Percentiles rank a stretch among this genome's conserved stretches.
Evolutionary conservation across 306 rosid genomes (phyloP).

Genomic region (Rosa lucieae): DNA sequence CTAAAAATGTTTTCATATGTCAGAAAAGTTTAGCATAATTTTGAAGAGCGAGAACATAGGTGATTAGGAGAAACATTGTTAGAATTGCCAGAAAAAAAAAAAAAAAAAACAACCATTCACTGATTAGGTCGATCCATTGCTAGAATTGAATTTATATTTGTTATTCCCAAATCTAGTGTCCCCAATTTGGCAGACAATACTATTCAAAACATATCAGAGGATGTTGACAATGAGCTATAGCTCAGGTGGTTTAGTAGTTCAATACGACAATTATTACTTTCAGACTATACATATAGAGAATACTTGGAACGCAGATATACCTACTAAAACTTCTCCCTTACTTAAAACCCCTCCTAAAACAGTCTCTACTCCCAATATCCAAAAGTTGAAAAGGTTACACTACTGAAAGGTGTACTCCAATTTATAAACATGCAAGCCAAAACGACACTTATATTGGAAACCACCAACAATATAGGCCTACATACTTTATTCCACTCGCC

Average conservation of each 20-base stretch:
- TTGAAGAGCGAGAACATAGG: not conserved
- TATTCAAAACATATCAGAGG: not conserved
- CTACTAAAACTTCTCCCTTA: not conserved
- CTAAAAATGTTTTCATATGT: not conserved
- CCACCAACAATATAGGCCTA: not conserved
- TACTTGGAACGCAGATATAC: not conserved
- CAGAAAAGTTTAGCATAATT: not conserved
- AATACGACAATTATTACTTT: not conserved
- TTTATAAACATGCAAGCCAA: not conserved
- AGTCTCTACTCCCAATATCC: not conserved
- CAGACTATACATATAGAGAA: not conserved
- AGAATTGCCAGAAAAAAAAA: not conserved
- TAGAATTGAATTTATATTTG: not conserved
- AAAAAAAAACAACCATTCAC: not conserved
- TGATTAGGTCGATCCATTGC: not conserved
- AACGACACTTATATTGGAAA: not conserved
- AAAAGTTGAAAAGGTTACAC: not conserved
- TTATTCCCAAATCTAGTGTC: not conserved
- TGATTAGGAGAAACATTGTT: not conserved
- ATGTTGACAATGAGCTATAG: not conserved
- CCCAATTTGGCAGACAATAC: not conserved
- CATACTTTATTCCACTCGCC: not conserved
- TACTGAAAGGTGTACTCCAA: not conserved
- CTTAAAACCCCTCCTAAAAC: not conserved
- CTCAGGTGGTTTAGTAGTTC: not conserved